Conservation (phyloP, 2,329 filamentous ascomycete species). For the Stenocarpella maydis region DNA sequence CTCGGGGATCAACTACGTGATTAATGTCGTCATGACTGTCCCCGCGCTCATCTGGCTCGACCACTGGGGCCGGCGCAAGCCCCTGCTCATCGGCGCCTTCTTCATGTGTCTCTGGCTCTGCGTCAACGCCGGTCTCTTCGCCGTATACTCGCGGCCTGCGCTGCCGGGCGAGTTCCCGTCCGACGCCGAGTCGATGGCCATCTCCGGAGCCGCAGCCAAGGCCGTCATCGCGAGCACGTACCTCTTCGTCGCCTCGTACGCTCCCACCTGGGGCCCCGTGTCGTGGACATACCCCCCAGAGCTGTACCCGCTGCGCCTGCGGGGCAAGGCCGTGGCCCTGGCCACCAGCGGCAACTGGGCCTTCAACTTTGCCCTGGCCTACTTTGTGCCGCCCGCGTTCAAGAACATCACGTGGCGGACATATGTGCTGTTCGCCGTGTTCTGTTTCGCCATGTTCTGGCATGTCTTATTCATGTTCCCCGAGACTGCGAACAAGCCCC, state of each 20-base stretch:
- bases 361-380: constrained; percentile 51
- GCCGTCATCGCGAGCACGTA: constrained; percentile 73
- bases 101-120: constrained; percentile 66
- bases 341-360: constrained; percentile 49
- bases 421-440: constrained; percentile 47
- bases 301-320: constrained; percentile 53
- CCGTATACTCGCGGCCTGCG: constrained; percentile 49
- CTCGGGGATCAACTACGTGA: constrained; percentile 77
- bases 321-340: constrained; percentile 48
- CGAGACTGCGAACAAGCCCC: constrained; percentile 47
- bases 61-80: constrained; percentile 75
- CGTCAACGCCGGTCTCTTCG: constrained; percentile 56
- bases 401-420: constrained; percentile 49
- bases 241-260: constrained; percentile 64
- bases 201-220: constrained; percentile 59
- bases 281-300: constrained; percentile 58
- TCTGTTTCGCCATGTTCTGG: constrained; percentile 45
- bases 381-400: constrained; percentile 49
- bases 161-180: constrained; percentile 47
- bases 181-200: constrained; percentile 54
- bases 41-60: constrained; percentile 80
- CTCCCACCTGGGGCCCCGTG: constrained; percentile 53
- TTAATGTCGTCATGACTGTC: constrained; percentile 82
- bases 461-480: constrained; percentile 47
- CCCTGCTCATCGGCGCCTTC: constrained; percentile 70